phyloP scores from a whole-genome alignment of 345 rosid genomes.

The Citrus reticulata region DNA sequence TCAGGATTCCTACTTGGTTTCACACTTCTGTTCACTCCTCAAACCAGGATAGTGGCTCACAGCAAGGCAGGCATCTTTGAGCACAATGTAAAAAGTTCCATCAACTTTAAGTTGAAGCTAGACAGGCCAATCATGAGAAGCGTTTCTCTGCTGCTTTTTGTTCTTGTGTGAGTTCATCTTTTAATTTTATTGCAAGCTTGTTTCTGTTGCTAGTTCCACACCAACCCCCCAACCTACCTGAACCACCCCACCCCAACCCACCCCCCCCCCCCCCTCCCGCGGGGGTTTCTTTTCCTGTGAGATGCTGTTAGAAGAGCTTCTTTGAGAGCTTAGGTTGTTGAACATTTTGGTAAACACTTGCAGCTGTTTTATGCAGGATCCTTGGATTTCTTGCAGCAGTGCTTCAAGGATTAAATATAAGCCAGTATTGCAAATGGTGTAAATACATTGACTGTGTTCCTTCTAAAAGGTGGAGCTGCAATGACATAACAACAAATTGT shows the following conservation, averaged over 20 bases:
- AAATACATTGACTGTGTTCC: constrained; percentile 65
- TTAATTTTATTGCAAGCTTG: background rate
- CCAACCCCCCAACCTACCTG: too few relatives aligned
- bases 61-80: constrained; percentile 49
- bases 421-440: constrained; percentile 70
- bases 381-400: constrained; percentile 47
- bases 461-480: constrained; percentile 70
- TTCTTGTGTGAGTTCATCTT: constrained; percentile 49
- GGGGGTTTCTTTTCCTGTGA: background rate
- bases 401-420: constrained; percentile 46
- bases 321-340: background rate
- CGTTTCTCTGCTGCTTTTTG: constrained; percentile 48
- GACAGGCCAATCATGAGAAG: constrained; percentile 70
- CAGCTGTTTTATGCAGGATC: constrained; percentile 31
- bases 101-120: constrained; percentile 50
- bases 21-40: constrained; percentile 59
- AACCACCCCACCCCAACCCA: too few relatives aligned
- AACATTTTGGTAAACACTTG: too few relatives aligned
- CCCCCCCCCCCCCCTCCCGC: accelerated
- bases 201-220: background rate
- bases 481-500: constrained; percentile 53
- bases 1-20: constrained; percentile 80
- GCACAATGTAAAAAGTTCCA: constrained; percentile 35
- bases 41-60: constrained; percentile 34
- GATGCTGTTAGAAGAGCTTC: constrained; percentile 2